Evolutionary conservation across 495 filamentous ascomycete species (phyloP).

Genomic region (Penicillium dipodomyicola): DNA sequence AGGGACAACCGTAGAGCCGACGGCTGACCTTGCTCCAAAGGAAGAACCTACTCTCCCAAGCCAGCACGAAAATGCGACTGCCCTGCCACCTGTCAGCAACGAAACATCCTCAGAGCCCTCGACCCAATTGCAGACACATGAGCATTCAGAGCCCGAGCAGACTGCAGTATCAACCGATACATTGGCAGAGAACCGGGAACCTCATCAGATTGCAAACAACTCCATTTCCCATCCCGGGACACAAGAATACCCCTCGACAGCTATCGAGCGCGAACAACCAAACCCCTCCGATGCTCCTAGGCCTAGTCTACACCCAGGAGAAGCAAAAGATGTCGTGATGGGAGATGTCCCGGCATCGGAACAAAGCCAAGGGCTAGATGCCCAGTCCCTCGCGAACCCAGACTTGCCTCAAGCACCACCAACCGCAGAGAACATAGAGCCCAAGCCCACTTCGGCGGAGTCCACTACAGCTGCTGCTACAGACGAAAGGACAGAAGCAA

Average conservation of each 20-base stretch:
- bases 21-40: constrained; percentile 1
- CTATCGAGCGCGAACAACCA: not conserved
- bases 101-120: constrained; percentile 12
- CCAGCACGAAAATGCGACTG: not conserved
- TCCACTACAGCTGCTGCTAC: not conserved
- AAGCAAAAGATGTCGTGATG: constrained; percentile 18
- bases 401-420: constrained; percentile 1
- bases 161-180: not conserved
- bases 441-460: not conserved
- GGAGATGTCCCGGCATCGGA: constrained; percentile 7
- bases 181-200: not conserved
- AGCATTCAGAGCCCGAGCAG: not conserved
- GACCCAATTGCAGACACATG: not conserved
- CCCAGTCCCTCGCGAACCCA: constrained; percentile 5
- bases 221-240: not conserved
- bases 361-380: constrained; percentile 5
- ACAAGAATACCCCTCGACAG: not conserved
- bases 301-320: not conserved
- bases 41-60: not conserved
- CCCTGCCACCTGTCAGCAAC: constrained; percentile 4
- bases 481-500: not conserved
- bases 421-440: not conserved
- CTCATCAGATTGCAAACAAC: not conserved
- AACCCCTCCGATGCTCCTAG: not conserved
- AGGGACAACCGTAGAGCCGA: no score